Percentiles rank a stretch among this genome's conserved stretches.
Conservation (phyloP, 106 monocot species). For the Vanilla planifolia region DNA sequence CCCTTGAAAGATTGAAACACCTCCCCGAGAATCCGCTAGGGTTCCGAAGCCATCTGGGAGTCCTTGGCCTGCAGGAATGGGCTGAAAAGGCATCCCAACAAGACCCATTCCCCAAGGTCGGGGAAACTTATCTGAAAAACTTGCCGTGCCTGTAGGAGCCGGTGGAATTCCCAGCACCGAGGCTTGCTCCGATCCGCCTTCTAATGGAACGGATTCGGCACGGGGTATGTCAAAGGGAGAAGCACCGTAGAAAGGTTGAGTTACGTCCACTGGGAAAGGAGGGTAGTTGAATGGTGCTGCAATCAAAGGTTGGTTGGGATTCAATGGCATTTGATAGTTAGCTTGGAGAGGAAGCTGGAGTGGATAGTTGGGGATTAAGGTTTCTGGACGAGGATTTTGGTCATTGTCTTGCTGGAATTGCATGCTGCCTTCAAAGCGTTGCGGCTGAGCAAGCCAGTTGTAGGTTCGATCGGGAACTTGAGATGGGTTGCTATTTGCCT, state of each 20-base stretch:
- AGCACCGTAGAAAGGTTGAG: slow-evolving; percentile 36
- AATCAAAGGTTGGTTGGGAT: slow-evolving; percentile 24
- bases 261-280: slow-evolving; percentile 39
- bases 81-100: slow-evolving; percentile 37
- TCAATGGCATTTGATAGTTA: slow-evolving; percentile 30
- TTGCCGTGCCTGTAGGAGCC: slow-evolving; percentile 15
- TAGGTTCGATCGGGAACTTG: slow-evolving; percentile 34
- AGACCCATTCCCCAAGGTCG: slow-evolving; percentile 47
- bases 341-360: slow-evolving; percentile 32
- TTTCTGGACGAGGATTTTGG: slow-evolving; percentile 30
- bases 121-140: slow-evolving; percentile 29
- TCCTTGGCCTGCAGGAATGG: slow-evolving; percentile 32
- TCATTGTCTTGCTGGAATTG: slow-evolving; percentile 23
- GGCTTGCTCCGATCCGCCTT: slow-evolving; percentile 34
- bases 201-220: slow-evolving; percentile 17
- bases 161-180: slow-evolving; percentile 51
- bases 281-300: slow-evolving; percentile 33
- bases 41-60: slow-evolving; percentile 32
- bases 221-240: slow-evolving; percentile 31
- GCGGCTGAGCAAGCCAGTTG: slow-evolving; percentile 36
- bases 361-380: slow-evolving; percentile 29
- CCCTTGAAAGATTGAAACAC: slow-evolving; percentile 34
- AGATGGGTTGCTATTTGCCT: slow-evolving; percentile 26
- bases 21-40: slow-evolving; percentile 28
- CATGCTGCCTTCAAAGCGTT: slow-evolving; percentile 23